These are phyloP conservation scores for Hypoxylon lienhwacheense DNA, from an alignment of 495 filamentous ascomycete genomes.

Conservation along the genomic window DNA sequence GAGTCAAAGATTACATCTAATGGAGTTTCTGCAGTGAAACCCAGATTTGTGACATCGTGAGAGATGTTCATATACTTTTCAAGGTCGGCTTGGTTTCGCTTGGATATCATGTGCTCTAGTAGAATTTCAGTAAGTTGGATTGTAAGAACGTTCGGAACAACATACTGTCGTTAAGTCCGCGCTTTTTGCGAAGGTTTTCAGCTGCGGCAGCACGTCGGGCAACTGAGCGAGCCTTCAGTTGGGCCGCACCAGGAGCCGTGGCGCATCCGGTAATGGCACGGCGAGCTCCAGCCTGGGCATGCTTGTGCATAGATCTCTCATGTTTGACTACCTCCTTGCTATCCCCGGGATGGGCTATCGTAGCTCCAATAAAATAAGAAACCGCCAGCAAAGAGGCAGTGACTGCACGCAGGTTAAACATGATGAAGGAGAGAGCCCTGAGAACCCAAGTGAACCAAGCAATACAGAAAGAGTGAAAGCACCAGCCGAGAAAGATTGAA, in stretches of 20 bases:
- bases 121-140: not conserved
- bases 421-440: slow-evolving; percentile 8
- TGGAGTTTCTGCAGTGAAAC: slow-evolving; percentile 47
- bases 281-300: slow-evolving; percentile 39
- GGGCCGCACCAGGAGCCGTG: slow-evolving; percentile 31
- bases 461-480: slow-evolving; percentile 14
- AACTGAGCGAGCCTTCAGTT: slow-evolving; percentile 40
- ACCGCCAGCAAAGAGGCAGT: slow-evolving; percentile 36
- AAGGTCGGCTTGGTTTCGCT: slow-evolving; percentile 33
- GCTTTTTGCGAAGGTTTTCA: slow-evolving; percentile 51
- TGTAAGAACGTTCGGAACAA: not conserved
- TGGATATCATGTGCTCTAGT: slow-evolving; percentile 32
- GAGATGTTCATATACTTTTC: slow-evolving; percentile 32
- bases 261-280: slow-evolving; percentile 42
- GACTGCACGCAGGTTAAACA: slow-evolving; percentile 32
- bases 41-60: slow-evolving; percentile 27
- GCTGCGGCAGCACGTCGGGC: slow-evolving; percentile 44
- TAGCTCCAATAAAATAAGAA: slow-evolving; percentile 32
- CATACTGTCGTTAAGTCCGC: slow-evolving; percentile 52
- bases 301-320: slow-evolving; percentile 38
- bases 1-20: slow-evolving; percentile 51
- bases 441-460: not conserved
- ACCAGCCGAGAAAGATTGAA: not conserved
- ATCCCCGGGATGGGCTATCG: slow-evolving; percentile 45
- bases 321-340: slow-evolving; percentile 40